phyloP scores from a whole-genome alignment of 2,329 filamentous ascomycete species.

The Juglanconis oblonga region DNA sequence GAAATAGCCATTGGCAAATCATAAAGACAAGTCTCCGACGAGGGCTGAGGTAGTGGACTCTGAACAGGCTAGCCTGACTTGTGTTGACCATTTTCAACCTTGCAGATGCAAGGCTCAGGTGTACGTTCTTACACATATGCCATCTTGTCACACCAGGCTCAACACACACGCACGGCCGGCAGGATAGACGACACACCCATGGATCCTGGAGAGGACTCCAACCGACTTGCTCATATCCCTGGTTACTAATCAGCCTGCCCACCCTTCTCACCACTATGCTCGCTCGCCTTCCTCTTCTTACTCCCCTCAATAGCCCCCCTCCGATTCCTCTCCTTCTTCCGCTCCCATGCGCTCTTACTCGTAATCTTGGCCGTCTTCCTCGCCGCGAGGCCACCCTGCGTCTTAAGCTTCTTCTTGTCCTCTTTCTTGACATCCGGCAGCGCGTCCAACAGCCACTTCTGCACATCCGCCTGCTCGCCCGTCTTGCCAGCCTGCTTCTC shows the following conservation, averaged over 20 bases:
- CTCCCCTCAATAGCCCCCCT: conserved; percentile 61
- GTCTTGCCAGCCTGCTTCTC: conserved; percentile 65
- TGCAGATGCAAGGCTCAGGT: too few species aligned
- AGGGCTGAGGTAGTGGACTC: too few species aligned
- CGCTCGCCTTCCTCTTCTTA: conserved; percentile 47
- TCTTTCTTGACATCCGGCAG: conserved; percentile 81
- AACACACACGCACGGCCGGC: too few species aligned
- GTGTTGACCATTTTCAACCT: too few species aligned
- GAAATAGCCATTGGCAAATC: too few species aligned
- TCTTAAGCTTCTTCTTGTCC: conserved; percentile 78
- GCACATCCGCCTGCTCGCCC: conserved; percentile 57
- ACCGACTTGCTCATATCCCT: not conserved
- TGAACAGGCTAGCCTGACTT: too few species aligned
- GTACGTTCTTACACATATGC: too few species aligned
- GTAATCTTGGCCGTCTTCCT: conserved; percentile 69
- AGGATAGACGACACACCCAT: too few species aligned
- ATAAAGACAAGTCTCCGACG: too few species aligned
- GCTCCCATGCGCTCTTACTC: conserved; percentile 75
- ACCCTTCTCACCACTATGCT: not conserved
- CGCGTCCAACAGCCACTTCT: conserved; percentile 85
- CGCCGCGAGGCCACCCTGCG: conserved; percentile 70
- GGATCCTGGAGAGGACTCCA: not conserved
- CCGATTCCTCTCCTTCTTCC: conserved; percentile 64
- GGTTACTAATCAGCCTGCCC: conserved; percentile 3
- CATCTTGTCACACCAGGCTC: too few species aligned